Base-by-base conservation (phyloP, 148 eudicot genomes). In the Suaeda aralocaspica region DNA sequence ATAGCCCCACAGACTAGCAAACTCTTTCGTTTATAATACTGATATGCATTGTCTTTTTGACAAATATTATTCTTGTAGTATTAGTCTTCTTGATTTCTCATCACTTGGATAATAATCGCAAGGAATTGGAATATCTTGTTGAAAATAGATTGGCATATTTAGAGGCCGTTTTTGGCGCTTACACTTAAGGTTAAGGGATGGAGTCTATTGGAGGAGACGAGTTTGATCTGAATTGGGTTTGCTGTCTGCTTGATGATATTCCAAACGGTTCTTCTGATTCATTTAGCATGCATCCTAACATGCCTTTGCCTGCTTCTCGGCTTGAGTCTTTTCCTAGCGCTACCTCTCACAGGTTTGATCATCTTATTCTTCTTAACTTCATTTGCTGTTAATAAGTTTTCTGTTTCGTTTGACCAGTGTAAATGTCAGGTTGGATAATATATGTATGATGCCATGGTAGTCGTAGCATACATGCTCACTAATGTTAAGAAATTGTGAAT, bases 241-340 rank as follows among this genome's bases (percentile, higher is more conserved):
- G 69, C 28, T 53, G 78, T 28, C 78, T 75, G 53, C 53, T 75
- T 21, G 69, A 75, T 21, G 78, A 52, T 55, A 24, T 42, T 42
- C 49, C 73, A 7, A 45, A 10, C 25, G 13, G 29, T 29, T 75
- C 28, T 44, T 56, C 69, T 44, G 74, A 69, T 50, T 65, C 69
- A 6, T 24, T 46, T 19, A 14, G 33, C 5, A 29, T 49, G 39
- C 67, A 16, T 28, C 29, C 67, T 36, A 46, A 26, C 10, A 2
- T 52, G 30, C 64, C 63, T n/a, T 30, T 53, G 73, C 74, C 74
- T 44, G 6, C 48, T 16, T 0, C 28, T 59, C 28, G 19, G 39
- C 19, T 21, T 7, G 24, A 53, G 4, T 25, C 68, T 59, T 60
- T 39, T 21, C 22, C 57, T 30, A 34, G 61, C 36, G 52, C 77